Evolutionary conservation across 768 basidiomycete genomes (phyloP).

Genomic region (Hygrophoropsis aurantiaca): DNA sequence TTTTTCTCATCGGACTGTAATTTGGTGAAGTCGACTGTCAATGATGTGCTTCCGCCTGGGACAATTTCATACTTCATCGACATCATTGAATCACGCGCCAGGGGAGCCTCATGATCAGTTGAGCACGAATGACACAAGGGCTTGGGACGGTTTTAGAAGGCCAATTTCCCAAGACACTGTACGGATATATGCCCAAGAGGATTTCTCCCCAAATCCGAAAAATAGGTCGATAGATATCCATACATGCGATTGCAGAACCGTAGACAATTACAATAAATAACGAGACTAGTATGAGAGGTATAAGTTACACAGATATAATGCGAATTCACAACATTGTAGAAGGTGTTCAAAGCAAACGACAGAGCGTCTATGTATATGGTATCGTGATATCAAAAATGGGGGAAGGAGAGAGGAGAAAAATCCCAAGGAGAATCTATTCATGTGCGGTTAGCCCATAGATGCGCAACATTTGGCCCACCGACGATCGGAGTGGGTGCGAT

Average conservation of each 20-base stretch:
- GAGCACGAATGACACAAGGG: constrained; percentile 5
- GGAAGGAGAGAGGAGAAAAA: neutral
- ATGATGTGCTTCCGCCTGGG: constrained; percentile 8
- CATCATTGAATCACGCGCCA: neutral
- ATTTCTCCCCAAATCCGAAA: too few relatives aligned
- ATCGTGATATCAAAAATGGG: neutral
- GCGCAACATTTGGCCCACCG: constrained; percentile 33
- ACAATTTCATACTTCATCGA: constrained; percentile 6
- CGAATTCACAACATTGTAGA: constrained; percentile 11
- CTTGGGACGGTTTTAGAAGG: too few relatives aligned
- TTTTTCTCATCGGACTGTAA: constrained; percentile 8
- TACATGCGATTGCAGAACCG: neutral
- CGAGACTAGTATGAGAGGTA: constrained; percentile 9
- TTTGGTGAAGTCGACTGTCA: constrained; percentile 2
- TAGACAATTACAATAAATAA: neutral
- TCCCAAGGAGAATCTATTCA: constrained; percentile 16
- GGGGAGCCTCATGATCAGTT: constrained; percentile 16
- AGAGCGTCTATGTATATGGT: constrained; percentile 5
- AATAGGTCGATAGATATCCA: too few relatives aligned
- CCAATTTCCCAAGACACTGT: neutral
- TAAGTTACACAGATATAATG: constrained; percentile 23
- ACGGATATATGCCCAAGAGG: too few relatives aligned
- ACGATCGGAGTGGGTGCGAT: constrained; percentile 33
- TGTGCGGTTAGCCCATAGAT: constrained; percentile 32
- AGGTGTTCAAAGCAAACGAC: constrained; percentile 6